Conservation (phyloP, 2,329 filamentous ascomycete species). For the Neoarthrinium moseri region DNA sequence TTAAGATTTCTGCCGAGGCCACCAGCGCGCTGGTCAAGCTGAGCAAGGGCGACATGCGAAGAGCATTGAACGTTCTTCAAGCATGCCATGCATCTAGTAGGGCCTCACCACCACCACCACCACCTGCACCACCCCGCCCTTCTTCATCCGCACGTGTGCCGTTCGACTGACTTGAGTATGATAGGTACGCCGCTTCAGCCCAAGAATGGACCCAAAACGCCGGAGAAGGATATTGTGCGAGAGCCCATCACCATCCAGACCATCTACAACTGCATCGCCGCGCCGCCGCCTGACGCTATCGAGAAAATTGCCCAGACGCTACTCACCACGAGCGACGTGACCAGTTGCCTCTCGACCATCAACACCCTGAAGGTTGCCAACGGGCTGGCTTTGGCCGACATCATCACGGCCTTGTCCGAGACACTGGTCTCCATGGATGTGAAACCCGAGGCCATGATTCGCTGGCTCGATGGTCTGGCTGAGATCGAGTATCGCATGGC, state of each 20-base stretch:
- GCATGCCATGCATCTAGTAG: constrained; percentile 92
- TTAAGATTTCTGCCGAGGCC: constrained; percentile 80
- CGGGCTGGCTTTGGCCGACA: constrained; percentile 89
- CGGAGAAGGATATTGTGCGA: constrained; percentile 65
- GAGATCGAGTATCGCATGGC: constrained; percentile 91
- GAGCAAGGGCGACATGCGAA: constrained; percentile 94
- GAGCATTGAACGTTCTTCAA: constrained; percentile 92
- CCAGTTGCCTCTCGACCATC: constrained; percentile 82
- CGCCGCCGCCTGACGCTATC: constrained; percentile 87
- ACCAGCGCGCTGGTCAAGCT: constrained; percentile 80
- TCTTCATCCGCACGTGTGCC: background rate
- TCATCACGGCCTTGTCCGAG: constrained; percentile 82
- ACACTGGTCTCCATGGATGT: constrained; percentile 82
- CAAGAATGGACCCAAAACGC: constrained; percentile 57
- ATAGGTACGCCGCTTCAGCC: constrained; percentile 66
- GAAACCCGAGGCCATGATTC: constrained; percentile 79
- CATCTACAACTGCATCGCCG: constrained; percentile 97
- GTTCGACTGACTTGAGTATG: constrained; percentile 6
- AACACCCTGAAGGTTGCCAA: constrained; percentile 83
- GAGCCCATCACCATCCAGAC: constrained; percentile 85
- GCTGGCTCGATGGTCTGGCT: constrained; percentile 87
- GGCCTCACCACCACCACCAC: constrained; percentile 16
- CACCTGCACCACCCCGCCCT: background rate
- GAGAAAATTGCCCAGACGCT: constrained; percentile 80
- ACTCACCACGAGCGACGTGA: constrained; percentile 82